Conservation (phyloP, 805 yeast species). For the Nakazawaea sp. region DNA sequence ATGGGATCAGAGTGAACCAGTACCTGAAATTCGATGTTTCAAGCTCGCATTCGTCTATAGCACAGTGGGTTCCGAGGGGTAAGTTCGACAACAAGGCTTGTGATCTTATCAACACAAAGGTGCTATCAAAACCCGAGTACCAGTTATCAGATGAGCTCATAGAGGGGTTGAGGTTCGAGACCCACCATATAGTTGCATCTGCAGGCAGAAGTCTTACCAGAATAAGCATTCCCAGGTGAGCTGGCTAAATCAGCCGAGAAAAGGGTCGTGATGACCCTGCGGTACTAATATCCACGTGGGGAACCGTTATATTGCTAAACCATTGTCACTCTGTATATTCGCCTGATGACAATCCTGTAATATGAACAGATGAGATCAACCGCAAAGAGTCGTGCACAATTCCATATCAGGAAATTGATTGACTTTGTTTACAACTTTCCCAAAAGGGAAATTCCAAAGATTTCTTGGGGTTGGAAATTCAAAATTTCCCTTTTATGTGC, state of each 20-base stretch:
- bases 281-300: no score
- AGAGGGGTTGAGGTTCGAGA: background rate
- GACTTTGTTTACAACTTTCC: slow-evolving; percentile 21
- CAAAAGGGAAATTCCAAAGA: slow-evolving; percentile 16
- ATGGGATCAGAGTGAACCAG: background rate
- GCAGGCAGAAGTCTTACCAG: no score
- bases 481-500: no score
- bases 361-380: no score
- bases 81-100: background rate
- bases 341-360: no score
- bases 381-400: background rate
- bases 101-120: background rate
- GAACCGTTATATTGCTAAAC: no score
- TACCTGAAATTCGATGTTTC: background rate
- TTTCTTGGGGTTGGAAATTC: no score
- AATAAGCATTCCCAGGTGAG: no score
- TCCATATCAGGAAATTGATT: background rate
- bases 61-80: slow-evolving; percentile 1
- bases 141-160: background rate
- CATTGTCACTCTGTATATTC: no score
- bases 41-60: slow-evolving; percentile 2
- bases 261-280: no score
- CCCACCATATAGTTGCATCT: no score
- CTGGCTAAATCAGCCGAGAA: no score
- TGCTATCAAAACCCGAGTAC: background rate